A percentile compares a stretch with the other conserved stretches of the same genome.
phyloP scores from a whole-genome alignment of 2,329 filamentous ascomycete genomes.

The Cladosporium austrohemisphaericum region DNA sequence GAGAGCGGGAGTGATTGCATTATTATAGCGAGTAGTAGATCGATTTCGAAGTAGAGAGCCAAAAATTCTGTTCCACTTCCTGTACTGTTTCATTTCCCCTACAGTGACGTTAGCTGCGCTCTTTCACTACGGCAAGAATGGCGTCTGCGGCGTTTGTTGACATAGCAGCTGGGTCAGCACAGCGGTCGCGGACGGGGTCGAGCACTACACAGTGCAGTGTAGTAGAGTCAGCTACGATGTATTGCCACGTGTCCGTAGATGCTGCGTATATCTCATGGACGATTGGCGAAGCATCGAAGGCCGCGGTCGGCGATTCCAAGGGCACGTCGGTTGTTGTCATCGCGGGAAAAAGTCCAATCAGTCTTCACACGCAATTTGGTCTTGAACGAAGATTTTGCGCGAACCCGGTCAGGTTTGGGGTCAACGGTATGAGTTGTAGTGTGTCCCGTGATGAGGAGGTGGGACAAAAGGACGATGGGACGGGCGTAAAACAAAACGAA shows the following conservation, averaged over 20 bases:
- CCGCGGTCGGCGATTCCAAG: neutral
- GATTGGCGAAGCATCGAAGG: neutral
- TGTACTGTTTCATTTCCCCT: no score
- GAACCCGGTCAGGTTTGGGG: neutral
- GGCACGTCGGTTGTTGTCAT: neutral
- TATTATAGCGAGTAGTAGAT: neutral
- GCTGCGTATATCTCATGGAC: slow-evolving; percentile 7
- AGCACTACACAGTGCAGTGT: slow-evolving; percentile 10
- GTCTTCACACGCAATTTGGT: neutral
- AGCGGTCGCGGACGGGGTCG: slow-evolving; percentile 15
- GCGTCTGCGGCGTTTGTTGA: slow-evolving; percentile 15
- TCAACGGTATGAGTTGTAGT: neutral
- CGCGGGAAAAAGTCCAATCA: neutral
- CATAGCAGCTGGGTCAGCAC: slow-evolving; percentile 1
- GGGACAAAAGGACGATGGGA: neutral
- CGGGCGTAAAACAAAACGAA: neutral
- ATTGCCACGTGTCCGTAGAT: slow-evolving; percentile 51
- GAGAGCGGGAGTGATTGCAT: neutral
- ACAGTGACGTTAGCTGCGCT: no score
- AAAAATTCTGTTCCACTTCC: slow-evolving; percentile 13
- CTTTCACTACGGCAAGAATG: slow-evolving; percentile 2
- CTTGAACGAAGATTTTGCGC: neutral
- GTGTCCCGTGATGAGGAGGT: neutral
- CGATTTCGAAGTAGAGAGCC: neutral
- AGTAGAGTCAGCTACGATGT: slow-evolving; percentile 9